Base-by-base conservation (phyloP, 164 flowering plant species). In the Annona squamosa region DNA sequence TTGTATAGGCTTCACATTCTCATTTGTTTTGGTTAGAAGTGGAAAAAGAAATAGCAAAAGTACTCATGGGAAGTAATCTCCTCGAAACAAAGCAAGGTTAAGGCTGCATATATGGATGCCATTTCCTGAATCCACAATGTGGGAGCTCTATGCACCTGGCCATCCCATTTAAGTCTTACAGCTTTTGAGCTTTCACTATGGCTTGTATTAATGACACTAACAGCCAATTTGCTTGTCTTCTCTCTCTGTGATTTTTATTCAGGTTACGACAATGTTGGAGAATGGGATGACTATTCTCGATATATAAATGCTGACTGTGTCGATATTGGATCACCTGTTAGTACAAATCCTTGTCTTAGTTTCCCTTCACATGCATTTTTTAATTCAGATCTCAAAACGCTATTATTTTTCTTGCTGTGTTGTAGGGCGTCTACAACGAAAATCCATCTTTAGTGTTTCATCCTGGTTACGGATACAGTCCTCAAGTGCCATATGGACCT, bases 401-500 rank as follows among this genome's bases (percentile, higher is more conserved):
- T 2, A 12, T 64, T 44, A 67, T 66, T 59, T 61, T 5, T 62
- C 67, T 75, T 79, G 42, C 75, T 70, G n/a, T 79, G 76, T 26
- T 74, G 67, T 72, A 94, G 99, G 96, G 88, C 46, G 78, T 91
- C 75, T 92, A 84, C 89, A 52, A 52, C 7, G 99, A 94, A 18
- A 94, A 87, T 82, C 82, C 89, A 59, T 87, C 98, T 74, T 81
- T 91, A 19, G 78, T 89, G 59, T 87, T 81, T 75, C 98, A 90
- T 79, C 74, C 94, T 74, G 95, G 93, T 57, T 93, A 87, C 84
- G 97, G 95, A 48, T 93, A 85, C 81, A 90, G 79, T 80, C 87
- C 92, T 47, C 97, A 90, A 71, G 86, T 90, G 89, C 93, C 93
- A 42, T 93, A 87, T 80, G 98, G 97, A 71, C 97, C 92, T 73